phyloP scores from a whole-genome alignment of 306 rosid genomes.

The Oxytropis ochrocephala region DNA sequence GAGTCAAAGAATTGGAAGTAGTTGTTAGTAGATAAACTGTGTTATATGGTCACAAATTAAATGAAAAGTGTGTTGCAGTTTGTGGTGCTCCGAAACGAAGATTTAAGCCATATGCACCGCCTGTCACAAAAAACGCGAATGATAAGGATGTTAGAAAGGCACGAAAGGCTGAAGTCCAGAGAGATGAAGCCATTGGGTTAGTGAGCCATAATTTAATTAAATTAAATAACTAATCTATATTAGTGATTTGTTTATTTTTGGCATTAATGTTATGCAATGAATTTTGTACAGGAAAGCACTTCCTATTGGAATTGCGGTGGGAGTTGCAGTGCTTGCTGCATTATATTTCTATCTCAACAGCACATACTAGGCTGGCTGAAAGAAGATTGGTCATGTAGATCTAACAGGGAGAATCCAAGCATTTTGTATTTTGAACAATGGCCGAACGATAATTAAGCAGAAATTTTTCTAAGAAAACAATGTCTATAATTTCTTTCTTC shows the following conservation, averaged over 20 bases:
- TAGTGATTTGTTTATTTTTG: neutral
- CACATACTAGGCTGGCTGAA: constrained; percentile 14
- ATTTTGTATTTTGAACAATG: too few relatives aligned
- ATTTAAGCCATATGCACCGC: constrained; percentile 52
- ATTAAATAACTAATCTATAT: too few relatives aligned
- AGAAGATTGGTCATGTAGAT: too few relatives aligned
- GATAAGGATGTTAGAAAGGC: constrained; percentile 37
- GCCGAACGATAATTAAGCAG: too few relatives aligned
- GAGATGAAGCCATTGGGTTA: constrained; percentile 72
- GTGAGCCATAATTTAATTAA: constrained; percentile 26
- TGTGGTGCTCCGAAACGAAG: constrained; percentile 89
- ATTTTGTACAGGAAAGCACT: constrained; percentile 48
- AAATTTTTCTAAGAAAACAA: too few relatives aligned
- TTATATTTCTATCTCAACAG: constrained; percentile 58
- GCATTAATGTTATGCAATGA: neutral
- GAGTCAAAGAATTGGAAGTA: too few relatives aligned
- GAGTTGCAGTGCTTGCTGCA: constrained; percentile 59
- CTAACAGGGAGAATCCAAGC: too few relatives aligned
- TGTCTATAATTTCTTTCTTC: too few relatives aligned
- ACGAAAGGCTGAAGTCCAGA: constrained; percentile 52
- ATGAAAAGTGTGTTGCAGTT: constrained; percentile 34
- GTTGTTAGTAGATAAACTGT: neutral
- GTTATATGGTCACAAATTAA: neutral
- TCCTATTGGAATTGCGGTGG: constrained; percentile 60
- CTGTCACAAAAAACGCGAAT: constrained; percentile 48